Evolutionary conservation across 441 rosid species (phyloP), one percentile per base, ranked within the genome.

Genomic region (Pelargonium citronellum): DNA sequence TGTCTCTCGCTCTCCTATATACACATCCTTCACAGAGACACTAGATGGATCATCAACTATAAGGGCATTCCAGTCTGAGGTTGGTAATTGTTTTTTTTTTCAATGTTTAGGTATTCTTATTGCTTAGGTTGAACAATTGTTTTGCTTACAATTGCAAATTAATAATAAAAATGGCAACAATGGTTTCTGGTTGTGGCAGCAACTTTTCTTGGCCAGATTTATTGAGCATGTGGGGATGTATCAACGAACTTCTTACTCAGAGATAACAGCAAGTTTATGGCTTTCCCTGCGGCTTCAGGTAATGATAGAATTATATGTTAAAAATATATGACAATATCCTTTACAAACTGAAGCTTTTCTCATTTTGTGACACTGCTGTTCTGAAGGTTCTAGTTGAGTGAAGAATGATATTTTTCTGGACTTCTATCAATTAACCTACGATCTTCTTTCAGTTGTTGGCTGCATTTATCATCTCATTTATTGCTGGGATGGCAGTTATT

Each of bases 251-350:
- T 90, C 96, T 27, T 88, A 83, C 83, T 83, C 96, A 0, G 99
- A 90, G 84, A 79, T 80, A 47, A 83, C 77, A 71, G 96, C 96
- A 60, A 92, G 96, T 82, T 86, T 92, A 81, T 95, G 98, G 99
- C 97, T 95, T 79, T 90, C 98, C 67, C 76, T 95, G 77, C 98
- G 91, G 73, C 99, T 95, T 72, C 98, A 95, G 98, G 99, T 92
- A 87, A 7, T 2, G 30, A 39, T 12, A 7, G 9, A 20, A 55
- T 57, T 0, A 12, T 13, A 15, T 5, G 17, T 51, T 13, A 13
- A 51, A 49, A 12, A 17, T 27, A 63, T 24, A 11, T 63, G 30
- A 24, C 43, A 27, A 34, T 63, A 30, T 55, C 24, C 61, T 6
- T 39, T 6, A 39, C 43, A 6, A 8, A 9, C 37, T 70, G 66